Percentiles rank a stretch among this genome's conserved stretches.
phyloP scores from a whole-genome alignment of 352 stramenopile species.

The Phytophthora pistaciae region DNA sequence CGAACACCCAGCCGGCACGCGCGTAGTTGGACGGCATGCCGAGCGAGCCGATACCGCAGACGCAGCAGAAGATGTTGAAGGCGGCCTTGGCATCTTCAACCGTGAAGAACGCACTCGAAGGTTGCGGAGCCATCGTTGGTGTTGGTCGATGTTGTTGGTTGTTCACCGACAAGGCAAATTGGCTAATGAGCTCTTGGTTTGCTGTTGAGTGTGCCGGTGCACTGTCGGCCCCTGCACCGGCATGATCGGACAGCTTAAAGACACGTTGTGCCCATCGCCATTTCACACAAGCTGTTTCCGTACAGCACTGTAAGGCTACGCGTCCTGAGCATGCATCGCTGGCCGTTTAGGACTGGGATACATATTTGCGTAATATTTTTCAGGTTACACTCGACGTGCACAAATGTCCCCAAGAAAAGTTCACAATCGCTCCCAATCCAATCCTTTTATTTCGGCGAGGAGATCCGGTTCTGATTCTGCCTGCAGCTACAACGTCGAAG shows the following conservation, averaged over 20 bases:
- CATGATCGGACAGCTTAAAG: slow-evolving; percentile 19
- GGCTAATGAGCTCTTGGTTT: slow-evolving; percentile 14
- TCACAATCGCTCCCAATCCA: slow-evolving; percentile 12
- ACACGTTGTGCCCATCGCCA: slow-evolving; percentile 15
- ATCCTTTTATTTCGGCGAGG: slow-evolving; percentile 11
- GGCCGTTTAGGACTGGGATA: slow-evolving; percentile 10
- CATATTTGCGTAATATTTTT: slow-evolving; percentile 17
- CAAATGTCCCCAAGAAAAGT: slow-evolving; percentile 16
- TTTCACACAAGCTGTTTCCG: neutral
- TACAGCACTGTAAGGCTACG: neutral
- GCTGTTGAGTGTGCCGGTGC: neutral
- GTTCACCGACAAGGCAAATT: slow-evolving; percentile 16
- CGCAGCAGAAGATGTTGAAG: slow-evolving; percentile 43
- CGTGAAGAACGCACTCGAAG: slow-evolving; percentile 30
- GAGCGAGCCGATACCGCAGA: slow-evolving; percentile 39
- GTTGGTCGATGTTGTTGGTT: neutral
- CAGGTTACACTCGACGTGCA: neutral
- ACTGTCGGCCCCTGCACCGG: slow-evolving; percentile 7
- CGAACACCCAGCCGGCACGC: slow-evolving; percentile 33
- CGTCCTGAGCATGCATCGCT: slow-evolving; percentile 9
- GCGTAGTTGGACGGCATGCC: slow-evolving; percentile 43
- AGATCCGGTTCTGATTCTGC: slow-evolving; percentile 32
- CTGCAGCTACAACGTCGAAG: slow-evolving; percentile 21
- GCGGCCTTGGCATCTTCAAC: slow-evolving; percentile 35
- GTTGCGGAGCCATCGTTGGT: slow-evolving; percentile 14